Percentiles rank a stretch among this genome's conserved stretches.
Conservation (phyloP, 495 filamentous ascomycete species). For the Lentithecium fluviatile region DNA sequence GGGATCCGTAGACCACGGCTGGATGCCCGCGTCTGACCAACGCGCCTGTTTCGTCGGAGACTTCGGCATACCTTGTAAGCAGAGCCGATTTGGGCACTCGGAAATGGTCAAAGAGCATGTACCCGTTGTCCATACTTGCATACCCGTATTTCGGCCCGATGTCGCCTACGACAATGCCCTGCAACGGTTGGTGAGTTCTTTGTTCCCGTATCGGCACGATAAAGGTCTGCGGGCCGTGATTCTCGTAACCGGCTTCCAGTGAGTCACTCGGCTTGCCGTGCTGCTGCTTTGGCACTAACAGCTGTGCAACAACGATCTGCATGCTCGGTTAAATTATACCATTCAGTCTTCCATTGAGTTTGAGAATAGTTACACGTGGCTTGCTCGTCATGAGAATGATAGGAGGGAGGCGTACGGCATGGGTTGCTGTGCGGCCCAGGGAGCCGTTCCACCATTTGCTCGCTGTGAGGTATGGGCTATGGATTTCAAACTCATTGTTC, state of each 20-base stretch:
- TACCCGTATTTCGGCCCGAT: conserved; percentile 54
- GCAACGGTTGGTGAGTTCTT: conserved; percentile 46
- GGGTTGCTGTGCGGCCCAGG: conserved; percentile 48
- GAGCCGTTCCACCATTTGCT: conserved; percentile 57
- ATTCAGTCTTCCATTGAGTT: too few relatives aligned
- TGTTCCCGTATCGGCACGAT: conserved; percentile 51
- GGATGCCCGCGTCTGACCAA: conserved; percentile 47
- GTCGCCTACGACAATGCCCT: conserved; percentile 51
- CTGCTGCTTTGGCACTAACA: conserved; percentile 40
- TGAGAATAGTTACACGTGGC: too few relatives aligned
- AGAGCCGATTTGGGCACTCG: conserved; percentile 51
- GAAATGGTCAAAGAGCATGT: conserved; percentile 52
- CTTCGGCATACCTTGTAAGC: conserved; percentile 47
- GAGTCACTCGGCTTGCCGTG: conserved; percentile 9
- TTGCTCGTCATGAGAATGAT: background rate
- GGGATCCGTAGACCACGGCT: conserved; percentile 49
- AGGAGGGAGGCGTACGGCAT: conserved; percentile 32
- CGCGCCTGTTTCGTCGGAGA: conserved; percentile 46
- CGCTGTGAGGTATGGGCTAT: conserved; percentile 50
- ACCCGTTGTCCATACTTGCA: conserved; percentile 52
- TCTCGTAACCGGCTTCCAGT: conserved; percentile 26
- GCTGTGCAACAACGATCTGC: conserved; percentile 49
- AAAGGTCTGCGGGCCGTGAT: conserved; percentile 51
- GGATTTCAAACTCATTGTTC: conserved; percentile 48
- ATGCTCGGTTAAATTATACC: too few relatives aligned